Conservation (phyloP, 2,329 filamentous ascomycete genomes). For the Knoxdaviesia proteae region DNA sequence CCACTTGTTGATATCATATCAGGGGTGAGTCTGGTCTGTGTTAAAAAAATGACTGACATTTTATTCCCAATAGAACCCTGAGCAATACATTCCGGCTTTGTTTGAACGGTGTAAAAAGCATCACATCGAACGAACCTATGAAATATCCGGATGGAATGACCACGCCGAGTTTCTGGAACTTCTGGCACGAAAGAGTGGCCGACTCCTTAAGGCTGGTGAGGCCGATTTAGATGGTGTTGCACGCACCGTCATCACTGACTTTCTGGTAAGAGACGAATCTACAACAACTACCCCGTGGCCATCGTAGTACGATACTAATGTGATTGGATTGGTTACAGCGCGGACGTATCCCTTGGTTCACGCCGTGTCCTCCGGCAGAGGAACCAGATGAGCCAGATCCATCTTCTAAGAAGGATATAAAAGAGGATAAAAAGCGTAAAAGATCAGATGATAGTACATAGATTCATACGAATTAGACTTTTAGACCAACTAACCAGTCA, state of each 20-base stretch:
- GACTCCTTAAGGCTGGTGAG: conserved; percentile 79
- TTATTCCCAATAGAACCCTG: conserved; percentile 37
- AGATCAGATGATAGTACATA: no score
- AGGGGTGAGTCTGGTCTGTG: no score
- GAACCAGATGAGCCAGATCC: conserved; percentile 11
- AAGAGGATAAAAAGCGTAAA: no score
- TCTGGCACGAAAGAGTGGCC: conserved; percentile 68
- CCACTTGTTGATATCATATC: no score
- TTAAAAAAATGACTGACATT: no score
- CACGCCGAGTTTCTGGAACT: conserved; percentile 70
- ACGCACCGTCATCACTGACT: conserved; percentile 94
- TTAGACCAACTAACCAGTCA: no score
- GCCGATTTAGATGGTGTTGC: conserved; percentile 87
- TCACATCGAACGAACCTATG: conserved; percentile 85
- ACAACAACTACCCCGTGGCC: no score
- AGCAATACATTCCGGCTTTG: conserved; percentile 81
- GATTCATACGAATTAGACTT: no score
- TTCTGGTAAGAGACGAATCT: conserved; percentile 28
- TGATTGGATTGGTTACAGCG: conserved; percentile 12
- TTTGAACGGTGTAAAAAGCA: conserved; percentile 61
- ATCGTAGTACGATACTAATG: no score
- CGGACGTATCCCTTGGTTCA: conserved; percentile 94
- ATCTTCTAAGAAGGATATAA: no score
- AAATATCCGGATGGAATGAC: conserved; percentile 58
- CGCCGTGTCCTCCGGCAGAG: conserved; percentile 42